Base-by-base conservation (phyloP, 768 basidiomycete genomes). In the Leccinum rimulosum region DNA sequence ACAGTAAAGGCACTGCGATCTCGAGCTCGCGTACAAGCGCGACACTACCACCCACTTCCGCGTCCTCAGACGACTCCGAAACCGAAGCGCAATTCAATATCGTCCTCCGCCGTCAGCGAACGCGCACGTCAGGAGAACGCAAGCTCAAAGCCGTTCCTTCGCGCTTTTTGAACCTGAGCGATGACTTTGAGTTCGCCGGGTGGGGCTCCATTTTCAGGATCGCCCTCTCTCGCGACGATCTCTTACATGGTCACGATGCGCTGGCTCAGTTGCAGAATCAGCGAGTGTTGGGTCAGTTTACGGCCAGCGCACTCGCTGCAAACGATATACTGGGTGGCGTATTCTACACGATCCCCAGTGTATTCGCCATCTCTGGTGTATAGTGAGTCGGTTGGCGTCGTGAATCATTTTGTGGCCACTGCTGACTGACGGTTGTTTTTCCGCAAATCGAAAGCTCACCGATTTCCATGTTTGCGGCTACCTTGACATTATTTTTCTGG, bases 131-230 rank as follows among this genome's bases (percentile, higher is more conserved):
- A 15, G 80, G 80, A 47, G 74, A 77, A 1, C 70, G 76, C 19
- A 80, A 77, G 58, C 65, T 69, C 48, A 73, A 70, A 4, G 66
- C 64, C 4, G 64, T 79, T 5, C 85, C 84, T 5, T 87, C 87
- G 6, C 81, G 85, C 38, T 87, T 87, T 66, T 69, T 84, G 27
- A 80, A 87, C 61, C 79, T 89, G 38, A 72, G 80, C 14, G 82
- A 84, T 64, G 79, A 84, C 40, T 87, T 88, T 60, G 86, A 88
- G 64, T 91, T 90, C 63, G 82, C 88, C 1, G 88, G 87, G 4
- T 88, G 87, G 86, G 87, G 87, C 2, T 79, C 82, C 6, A 67
- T 84, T 17, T 71, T 72, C 6, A 75, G 77, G 57, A 63, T 88
- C 1, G 75, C 75, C 19, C 75, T 90, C 11, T 70, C 74, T 1